These are phyloP conservation scores for Coemansia umbellata DNA, from an alignment of 192 early-diverging fungal species.

Conservation along the genomic window DNA sequence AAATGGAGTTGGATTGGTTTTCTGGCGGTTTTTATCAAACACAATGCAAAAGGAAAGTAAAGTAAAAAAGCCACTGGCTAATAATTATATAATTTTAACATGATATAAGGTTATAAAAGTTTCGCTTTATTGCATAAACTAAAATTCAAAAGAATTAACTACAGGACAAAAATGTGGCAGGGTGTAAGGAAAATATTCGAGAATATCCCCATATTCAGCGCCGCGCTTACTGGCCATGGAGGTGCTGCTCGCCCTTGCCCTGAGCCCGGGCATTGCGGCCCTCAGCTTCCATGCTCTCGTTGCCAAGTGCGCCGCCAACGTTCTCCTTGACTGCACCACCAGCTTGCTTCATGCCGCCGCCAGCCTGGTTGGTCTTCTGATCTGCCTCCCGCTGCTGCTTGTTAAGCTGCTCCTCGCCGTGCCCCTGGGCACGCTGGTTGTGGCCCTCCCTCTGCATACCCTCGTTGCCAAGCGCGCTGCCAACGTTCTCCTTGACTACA, in stretches of 20 bases:
- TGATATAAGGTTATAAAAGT: no score
- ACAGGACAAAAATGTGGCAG: no score
- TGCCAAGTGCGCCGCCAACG: conserved; percentile 1
- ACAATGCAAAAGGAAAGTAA: no score
- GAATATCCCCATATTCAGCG: no score
- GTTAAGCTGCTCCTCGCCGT: not conserved
- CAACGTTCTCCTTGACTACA: conserved; percentile 17
- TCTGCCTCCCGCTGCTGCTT: not conserved
- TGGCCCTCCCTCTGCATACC: conserved; percentile 11
- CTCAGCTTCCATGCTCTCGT: not conserved
- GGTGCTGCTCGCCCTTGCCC: conserved; percentile 14
- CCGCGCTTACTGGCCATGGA: conserved; percentile 32
- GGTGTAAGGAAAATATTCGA: no score
- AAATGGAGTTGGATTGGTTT: no score
- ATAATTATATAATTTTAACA: no score
- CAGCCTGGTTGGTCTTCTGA: not conserved
- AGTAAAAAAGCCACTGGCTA: no score
- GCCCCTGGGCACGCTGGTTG: conserved; percentile 10
- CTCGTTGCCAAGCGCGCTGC: conserved; percentile 15
- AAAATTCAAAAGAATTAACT: no score
- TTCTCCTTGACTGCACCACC: conserved; percentile 3
- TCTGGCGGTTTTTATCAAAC: no score
- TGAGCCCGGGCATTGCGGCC: not conserved
- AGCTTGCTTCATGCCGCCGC: not conserved
- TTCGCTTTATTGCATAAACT: no score